A percentile compares a stretch with the other conserved stretches of the same genome.
These are phyloP conservation scores for Podila verticillata DNA, from an alignment of 192 early-diverging fungal genomes.

Conservation along the genomic window DNA sequence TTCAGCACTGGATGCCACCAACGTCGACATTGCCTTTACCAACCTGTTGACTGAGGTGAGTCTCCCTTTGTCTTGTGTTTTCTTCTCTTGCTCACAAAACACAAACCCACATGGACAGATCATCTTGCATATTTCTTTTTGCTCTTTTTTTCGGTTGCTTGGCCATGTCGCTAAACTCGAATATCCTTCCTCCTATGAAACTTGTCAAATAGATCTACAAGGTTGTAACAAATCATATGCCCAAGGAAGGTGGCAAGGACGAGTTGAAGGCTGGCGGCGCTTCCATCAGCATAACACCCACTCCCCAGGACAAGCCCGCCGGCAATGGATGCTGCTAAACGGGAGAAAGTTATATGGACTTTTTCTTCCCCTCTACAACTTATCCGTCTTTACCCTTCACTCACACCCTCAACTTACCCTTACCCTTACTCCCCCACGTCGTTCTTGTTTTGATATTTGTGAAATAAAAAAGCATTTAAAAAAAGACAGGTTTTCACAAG, in stretches of 20 bases:
- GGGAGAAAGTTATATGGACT: neutral
- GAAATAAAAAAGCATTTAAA: too few relatives aligned
- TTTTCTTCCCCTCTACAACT: neutral
- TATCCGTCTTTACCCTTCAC: too few relatives aligned
- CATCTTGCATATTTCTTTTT: neutral
- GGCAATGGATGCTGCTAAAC: slow-evolving; percentile 51
- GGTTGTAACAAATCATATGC: slow-evolving; percentile 53
- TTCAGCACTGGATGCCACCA: slow-evolving; percentile 79
- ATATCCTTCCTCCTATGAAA: neutral
- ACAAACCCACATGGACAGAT: neutral
- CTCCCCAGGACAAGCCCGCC: slow-evolving; percentile 51
- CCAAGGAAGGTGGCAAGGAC: slow-evolving; percentile 53
- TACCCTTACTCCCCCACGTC: too few relatives aligned
- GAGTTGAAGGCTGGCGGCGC: slow-evolving; percentile 55
- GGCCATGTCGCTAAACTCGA: neutral
- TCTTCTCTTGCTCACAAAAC: neutral
- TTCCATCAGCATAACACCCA: slow-evolving; percentile 51
- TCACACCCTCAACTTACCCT: too few relatives aligned
- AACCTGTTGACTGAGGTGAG: slow-evolving; percentile 49
- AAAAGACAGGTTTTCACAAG: too few relatives aligned
- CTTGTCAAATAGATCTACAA: slow-evolving; percentile 44
- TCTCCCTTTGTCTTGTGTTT: too few relatives aligned
- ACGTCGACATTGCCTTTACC: slow-evolving; percentile 85
- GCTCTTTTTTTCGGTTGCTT: neutral
- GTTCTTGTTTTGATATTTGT: too few relatives aligned